These are phyloP conservation scores for Eleusine coracana DNA, from an alignment of 176 grass and related monocot species.

Conservation along the genomic window DNA sequence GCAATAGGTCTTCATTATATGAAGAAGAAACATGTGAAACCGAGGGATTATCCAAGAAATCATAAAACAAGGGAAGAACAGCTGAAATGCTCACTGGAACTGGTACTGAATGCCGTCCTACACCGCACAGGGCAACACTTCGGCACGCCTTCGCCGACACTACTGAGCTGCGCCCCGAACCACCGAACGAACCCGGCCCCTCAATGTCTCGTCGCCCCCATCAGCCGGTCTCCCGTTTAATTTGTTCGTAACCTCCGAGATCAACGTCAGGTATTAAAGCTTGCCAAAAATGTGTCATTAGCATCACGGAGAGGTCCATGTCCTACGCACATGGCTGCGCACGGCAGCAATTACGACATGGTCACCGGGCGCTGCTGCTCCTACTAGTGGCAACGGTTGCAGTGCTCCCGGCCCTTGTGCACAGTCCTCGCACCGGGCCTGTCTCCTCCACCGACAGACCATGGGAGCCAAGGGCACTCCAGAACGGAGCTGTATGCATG, in stretches of 20 bases:
- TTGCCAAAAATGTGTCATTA: background rate
- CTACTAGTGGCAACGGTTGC: background rate
- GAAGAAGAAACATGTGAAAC: no score
- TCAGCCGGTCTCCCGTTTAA: background rate
- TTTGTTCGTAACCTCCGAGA: background rate
- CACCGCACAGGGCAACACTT: background rate
- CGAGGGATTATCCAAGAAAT: no score
- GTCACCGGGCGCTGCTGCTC: background rate
- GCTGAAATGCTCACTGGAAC: no score
- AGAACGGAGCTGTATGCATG: background rate
- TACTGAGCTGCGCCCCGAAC: background rate
- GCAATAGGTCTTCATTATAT: no score
- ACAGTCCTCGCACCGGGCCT: slow-evolving; percentile 29
- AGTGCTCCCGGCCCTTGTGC: slow-evolving; percentile 2
- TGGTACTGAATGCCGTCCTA: background rate
- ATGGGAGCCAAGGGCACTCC: background rate
- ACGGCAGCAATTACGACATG: background rate
- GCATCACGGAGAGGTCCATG: background rate
- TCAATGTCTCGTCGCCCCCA: background rate
- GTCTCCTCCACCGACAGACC: slow-evolving; percentile 33
- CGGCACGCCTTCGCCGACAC: slow-evolving; percentile 20
- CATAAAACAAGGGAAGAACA: no score
- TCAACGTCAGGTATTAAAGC: background rate
- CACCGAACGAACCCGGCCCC: background rate
- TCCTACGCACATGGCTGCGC: slow-evolving; percentile 4